Base-by-base conservation (phyloP, 306 rosid species). In the Vicia faba region DNA sequence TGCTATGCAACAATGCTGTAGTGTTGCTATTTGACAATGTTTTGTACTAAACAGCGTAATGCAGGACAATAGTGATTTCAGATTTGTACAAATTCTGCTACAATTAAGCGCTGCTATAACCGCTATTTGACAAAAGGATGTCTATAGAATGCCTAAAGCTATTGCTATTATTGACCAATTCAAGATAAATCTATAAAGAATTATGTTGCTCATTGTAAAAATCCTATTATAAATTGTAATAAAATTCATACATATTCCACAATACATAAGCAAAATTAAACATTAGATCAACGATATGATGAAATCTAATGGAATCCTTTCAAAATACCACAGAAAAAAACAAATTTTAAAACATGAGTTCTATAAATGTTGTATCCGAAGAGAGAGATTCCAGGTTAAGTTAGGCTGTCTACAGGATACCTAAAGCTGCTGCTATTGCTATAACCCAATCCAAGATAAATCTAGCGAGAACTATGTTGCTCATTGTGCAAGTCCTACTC, bases 391-490 rank as follows among this genome's bases (percentile, higher is more conserved):
- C 29, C 48, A n/a, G 41, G 45, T 33, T 66, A 60, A 59, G 66
- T 16, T 51, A 53, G 19, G 49, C 11, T 28, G 25, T 58, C 66
- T 20, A 26, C 5, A 2, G 51, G 76, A 68, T 41, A 70, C 71
- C 59, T 60, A 75, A 43, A 75, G 63, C 49, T 33, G 57, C 5
- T 46, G 19, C 69, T 70, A 68, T n/a, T 50, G 41, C 66, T 70
- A 72, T 20, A 35, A 26, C 43, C 43, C 69, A 58, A 40, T 55
- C 49, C 48, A 67, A 45, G 49, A 76, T 67, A 80, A 71, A 36
- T 49, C 69, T 54, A 71, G 26, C 44, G 49, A 5, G 50, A 14
- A 33, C 31, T 7, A 56, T 64, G 43, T 36, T 26, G 50, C 73
- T 51, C 41, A 10, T 36, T 29, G 36, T 41, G 71, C 73, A 68